Evolutionary conservation across 768 basidiomycete species (phyloP).

Genomic region (Trametopsis cervina): DNA sequence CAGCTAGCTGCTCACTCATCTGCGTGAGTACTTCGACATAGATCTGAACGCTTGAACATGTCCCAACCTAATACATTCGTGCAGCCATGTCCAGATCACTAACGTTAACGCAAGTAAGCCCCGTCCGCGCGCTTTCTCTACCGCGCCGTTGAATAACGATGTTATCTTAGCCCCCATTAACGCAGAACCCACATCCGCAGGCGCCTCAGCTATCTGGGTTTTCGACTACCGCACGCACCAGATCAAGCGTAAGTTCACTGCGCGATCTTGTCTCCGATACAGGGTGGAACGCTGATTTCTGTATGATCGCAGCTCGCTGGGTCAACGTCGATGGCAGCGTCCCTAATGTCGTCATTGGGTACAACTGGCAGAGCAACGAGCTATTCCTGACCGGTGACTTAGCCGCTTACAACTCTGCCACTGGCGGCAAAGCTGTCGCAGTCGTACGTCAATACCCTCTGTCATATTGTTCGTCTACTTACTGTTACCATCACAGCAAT

Average conservation of each 20-base stretch:
- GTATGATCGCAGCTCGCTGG: background rate
- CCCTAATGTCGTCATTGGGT: background rate
- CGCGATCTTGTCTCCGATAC: background rate
- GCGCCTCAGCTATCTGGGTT: background rate
- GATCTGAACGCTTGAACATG: too few species aligned
- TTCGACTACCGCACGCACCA: background rate
- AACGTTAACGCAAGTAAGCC: background rate
- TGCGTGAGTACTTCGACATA: background rate
- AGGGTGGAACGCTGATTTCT: background rate
- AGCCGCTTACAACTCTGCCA: background rate
- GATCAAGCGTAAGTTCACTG: background rate
- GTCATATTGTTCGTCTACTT: background rate
- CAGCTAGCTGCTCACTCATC: background rate
- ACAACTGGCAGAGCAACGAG: background rate
- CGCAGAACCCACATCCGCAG: background rate
- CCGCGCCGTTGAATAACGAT: background rate
- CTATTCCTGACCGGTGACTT: background rate
- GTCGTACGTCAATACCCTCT: background rate
- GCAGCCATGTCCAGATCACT: background rate
- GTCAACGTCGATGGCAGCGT: background rate
- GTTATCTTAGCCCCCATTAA: background rate
- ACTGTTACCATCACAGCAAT: background rate
- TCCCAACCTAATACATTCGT: background rate
- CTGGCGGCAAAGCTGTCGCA: background rate
- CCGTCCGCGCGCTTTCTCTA: background rate